Conservation (phyloP, 257 asterid genomes). For the Solanum phureja region DNA sequence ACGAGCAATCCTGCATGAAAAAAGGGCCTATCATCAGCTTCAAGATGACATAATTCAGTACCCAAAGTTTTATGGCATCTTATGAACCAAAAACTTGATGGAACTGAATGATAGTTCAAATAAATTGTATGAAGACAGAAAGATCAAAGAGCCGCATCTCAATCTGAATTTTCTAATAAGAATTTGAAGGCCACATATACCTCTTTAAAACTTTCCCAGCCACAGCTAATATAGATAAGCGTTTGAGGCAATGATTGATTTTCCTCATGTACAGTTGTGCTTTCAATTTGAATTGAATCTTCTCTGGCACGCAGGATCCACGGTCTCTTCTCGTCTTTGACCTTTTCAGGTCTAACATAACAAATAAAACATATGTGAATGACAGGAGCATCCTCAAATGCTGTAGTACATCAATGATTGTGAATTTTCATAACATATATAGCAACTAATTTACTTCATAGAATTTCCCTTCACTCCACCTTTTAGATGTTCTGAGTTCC, state of each 20-base stretch:
- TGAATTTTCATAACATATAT: not conserved
- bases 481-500: constrained; percentile 35
- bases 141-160: not conserved
- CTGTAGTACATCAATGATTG: not conserved
- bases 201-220: constrained; percentile 96
- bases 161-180: not conserved
- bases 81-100: not conserved
- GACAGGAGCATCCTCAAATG: constrained; percentile 5
- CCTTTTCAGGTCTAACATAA: constrained; percentile 31
- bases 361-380: constrained; percentile 3
- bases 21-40: not conserved
- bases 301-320: constrained; percentile 83
- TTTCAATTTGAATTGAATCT: constrained; percentile 42
- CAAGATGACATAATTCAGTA: not conserved
- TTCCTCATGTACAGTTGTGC: constrained; percentile 31
- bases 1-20: constrained; percentile 60
- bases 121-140: not conserved
- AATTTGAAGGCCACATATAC: constrained; percentile 14
- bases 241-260: constrained; percentile 55
- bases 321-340: constrained; percentile 66
- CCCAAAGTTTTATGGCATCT: not conserved
- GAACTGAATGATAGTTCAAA: not conserved
- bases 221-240: constrained; percentile 84
- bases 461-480: constrained; percentile 29
- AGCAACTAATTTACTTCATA: not conserved